phyloP scores from a whole-genome alignment of 768 basidiomycete species.

The Sarcodon sp. region DNA sequence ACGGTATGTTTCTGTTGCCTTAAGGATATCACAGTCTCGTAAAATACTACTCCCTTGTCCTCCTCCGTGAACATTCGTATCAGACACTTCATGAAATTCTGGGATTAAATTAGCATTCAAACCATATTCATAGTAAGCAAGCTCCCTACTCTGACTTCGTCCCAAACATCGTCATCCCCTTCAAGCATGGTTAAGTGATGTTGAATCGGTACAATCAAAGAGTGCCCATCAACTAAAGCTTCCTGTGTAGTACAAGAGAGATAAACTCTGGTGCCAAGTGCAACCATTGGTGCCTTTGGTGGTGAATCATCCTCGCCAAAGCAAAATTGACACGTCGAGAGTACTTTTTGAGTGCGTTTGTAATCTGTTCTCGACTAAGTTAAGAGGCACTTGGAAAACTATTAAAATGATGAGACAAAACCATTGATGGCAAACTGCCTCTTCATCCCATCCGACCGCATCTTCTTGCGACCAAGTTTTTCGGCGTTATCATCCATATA shows the following conservation, averaged over 20 bases:
- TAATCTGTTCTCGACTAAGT: constrained; percentile 47
- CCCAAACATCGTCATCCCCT: constrained; percentile 96
- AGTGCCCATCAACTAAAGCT: constrained; percentile 87
- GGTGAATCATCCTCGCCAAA: constrained; percentile 86
- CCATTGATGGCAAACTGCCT: constrained; percentile 94
- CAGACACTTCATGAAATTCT: constrained; percentile 83
- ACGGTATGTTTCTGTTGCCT: constrained; percentile 84
- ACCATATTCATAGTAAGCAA: neutral
- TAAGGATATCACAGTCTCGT: constrained; percentile 81
- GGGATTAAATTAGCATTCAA: neutral
- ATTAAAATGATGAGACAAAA: constrained; percentile 18
- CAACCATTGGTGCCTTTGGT: constrained; percentile 80
- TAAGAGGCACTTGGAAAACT: neutral
- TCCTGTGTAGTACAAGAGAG: constrained; percentile 83
- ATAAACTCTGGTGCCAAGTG: constrained; percentile 84
- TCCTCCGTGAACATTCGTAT: constrained; percentile 92
- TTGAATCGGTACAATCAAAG: constrained; percentile 90
- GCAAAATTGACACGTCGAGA: constrained; percentile 80
- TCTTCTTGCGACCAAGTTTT: constrained; percentile 82
- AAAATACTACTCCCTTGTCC: constrained; percentile 91
- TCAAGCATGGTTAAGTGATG: constrained; percentile 88
- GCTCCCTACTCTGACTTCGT: constrained; percentile 79
- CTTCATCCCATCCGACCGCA: constrained; percentile 94
- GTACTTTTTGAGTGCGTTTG: constrained; percentile 83
- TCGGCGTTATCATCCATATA: constrained; percentile 98